These are phyloP conservation scores for Gigaspora rosea DNA, from an alignment of 192 early-diverging fungal species.

Conservation along the genomic window DNA sequence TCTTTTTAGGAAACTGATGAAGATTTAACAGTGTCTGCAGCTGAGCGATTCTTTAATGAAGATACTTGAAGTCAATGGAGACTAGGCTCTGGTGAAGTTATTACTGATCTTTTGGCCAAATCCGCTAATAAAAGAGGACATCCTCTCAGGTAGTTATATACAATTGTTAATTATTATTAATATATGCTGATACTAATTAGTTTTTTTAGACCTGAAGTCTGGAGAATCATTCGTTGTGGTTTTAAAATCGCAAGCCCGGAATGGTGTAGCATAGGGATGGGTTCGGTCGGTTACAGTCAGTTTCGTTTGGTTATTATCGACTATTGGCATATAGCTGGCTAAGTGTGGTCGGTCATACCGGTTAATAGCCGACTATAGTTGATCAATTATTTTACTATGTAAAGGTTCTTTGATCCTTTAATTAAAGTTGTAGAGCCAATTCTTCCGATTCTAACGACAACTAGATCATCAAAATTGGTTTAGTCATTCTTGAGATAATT, in stretches of 20 bases:
- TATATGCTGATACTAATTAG: not conserved
- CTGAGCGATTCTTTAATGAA: constrained; percentile 6
- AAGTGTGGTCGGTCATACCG: no score
- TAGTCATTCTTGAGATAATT: no score
- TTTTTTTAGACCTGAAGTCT: constrained; percentile 18
- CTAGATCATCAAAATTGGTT: no score
- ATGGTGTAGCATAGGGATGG: no score
- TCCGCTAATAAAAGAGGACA: not conserved
- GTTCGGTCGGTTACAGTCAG: no score
- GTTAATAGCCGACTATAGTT: no score
- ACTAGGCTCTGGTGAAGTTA: not conserved
- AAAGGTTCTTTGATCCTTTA: no score
- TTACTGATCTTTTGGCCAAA: constrained; percentile 9
- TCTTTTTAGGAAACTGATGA: constrained; percentile 8
- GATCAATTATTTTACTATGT: no score
- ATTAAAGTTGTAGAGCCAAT: no score
- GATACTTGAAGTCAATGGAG: constrained; percentile 1
- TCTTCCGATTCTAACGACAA: no score
- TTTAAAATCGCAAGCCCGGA: constrained; percentile 16
- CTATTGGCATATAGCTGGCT: no score
- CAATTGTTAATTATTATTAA: not conserved
- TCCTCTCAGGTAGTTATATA: not conserved
- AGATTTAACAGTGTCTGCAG: not conserved
- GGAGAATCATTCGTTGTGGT: constrained; percentile 18
- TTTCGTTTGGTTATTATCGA: no score